Percentiles rank a stretch among this genome's conserved stretches.
Conservation (phyloP, 257 asterid genomes). For the Eucommia ulmoides region DNA sequence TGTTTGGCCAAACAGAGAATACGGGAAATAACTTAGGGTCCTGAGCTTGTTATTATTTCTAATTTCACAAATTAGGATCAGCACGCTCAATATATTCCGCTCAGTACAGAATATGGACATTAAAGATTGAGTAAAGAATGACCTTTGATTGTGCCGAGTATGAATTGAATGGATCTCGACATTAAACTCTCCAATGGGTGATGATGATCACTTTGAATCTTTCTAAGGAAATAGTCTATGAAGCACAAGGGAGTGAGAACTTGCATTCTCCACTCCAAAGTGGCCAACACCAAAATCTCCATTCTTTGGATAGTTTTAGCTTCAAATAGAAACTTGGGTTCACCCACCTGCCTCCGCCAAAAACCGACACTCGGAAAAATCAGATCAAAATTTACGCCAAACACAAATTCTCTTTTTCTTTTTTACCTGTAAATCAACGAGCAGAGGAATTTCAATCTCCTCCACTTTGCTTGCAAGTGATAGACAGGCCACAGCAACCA, state of each 20-base stretch:
- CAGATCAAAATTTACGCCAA: background rate
- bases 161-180: conserved; percentile 35
- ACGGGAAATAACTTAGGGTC: no score
- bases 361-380: background rate
- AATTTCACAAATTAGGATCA: no score
- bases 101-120: no score
- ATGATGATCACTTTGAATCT: conserved; percentile 17
- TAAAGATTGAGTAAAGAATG: conserved; percentile 1
- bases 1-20: no score
- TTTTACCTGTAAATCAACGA: conserved; percentile 56
- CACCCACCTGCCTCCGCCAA: conserved; percentile 41
- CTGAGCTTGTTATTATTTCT: no score
- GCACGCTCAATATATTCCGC: no score
- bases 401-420: conserved; percentile 27
- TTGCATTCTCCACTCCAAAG: conserved; percentile 58
- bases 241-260: conserved; percentile 56
- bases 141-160: conserved; percentile 51
- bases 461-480: conserved; percentile 67
- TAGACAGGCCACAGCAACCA: conserved; percentile 59
- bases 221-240: conserved; percentile 28
- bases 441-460: conserved; percentile 43
- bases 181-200: conserved; percentile 19
- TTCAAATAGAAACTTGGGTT: conserved; percentile 39
- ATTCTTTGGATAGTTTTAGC: conserved; percentile 50
- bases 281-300: conserved; percentile 62